A percentile compares a stretch with the other conserved stretches of the same genome.
Evolutionary conservation across 2,329 filamentous ascomycete species (phyloP).

Genomic region (Cordyceps sp.): DNA sequence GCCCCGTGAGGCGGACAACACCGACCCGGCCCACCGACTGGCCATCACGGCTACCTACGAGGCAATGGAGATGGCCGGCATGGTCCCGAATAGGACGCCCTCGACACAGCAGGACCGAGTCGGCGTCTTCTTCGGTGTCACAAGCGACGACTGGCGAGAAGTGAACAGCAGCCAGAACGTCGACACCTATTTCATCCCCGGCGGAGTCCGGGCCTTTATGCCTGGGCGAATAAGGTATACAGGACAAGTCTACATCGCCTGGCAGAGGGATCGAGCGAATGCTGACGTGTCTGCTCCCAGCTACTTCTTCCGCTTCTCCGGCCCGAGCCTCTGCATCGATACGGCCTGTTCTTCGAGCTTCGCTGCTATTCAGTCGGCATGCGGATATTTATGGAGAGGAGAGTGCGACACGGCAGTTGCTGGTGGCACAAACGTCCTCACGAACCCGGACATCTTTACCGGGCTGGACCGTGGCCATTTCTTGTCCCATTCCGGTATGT

Average conservation of each 20-base stretch:
- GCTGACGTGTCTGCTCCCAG: too few relatives aligned
- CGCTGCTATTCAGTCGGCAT: conserved; percentile 52
- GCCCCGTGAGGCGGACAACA: conserved; percentile 1
- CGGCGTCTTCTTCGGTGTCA: conserved; percentile 60
- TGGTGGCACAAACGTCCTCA: conserved; percentile 52
- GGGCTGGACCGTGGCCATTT: conserved; percentile 64
- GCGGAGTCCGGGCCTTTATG: conserved; percentile 19
- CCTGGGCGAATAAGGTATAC: conserved; percentile 1
- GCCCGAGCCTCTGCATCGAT: conserved; percentile 56
- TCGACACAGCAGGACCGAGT: conserved; percentile 45
- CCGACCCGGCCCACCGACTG: conserved; percentile 1
- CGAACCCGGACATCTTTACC: conserved; percentile 58
- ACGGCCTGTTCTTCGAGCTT: conserved; percentile 67
- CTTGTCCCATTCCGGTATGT: conserved; percentile 38
- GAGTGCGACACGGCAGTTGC: conserved; percentile 72
- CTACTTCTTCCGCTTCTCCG: conserved; percentile 63
- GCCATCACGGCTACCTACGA: conserved; percentile 1
- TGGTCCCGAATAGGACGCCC: conserved; percentile 40
- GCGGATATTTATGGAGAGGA: conserved; percentile 49
- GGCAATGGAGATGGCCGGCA: conserved; percentile 15
- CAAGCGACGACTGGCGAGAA: conserved; percentile 63
- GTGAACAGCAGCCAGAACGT: conserved; percentile 58
- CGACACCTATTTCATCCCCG: conserved; percentile 36
- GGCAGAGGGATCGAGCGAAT: conserved; percentile 20
- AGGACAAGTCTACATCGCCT: conserved; percentile 7